phyloP scores from a whole-genome alignment of 2,329 filamentous ascomycete species.

The Helotiales sp. region DNA sequence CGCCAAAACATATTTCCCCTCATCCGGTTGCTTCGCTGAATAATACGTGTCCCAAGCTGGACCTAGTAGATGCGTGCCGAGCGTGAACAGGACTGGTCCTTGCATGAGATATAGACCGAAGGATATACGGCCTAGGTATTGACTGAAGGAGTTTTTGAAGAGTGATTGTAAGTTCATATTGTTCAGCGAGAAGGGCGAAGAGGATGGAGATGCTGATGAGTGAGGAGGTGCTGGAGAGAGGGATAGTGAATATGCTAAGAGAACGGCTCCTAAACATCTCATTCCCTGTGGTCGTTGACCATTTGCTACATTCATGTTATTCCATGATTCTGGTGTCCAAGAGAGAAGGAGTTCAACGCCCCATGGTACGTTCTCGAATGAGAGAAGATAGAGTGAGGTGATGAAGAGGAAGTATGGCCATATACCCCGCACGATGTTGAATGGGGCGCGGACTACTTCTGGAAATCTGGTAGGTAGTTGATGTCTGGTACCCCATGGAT shows the following conservation, averaged over 20 bases:
- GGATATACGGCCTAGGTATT: conserved; percentile 9
- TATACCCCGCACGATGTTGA: background rate
- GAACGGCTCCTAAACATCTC: conserved; percentile 3
- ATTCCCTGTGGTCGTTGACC: background rate
- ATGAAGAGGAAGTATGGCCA: conserved; percentile 4
- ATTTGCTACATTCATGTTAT: background rate
- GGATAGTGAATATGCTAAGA: conserved; percentile 3
- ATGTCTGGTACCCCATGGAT: no score
- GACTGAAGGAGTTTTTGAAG: conserved; percentile 7
- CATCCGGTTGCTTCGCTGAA: background rate
- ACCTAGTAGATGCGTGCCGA: conserved; percentile 4
- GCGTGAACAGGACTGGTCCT: conserved; percentile 9
- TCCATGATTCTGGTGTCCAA: background rate
- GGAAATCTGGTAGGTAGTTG: background rate
- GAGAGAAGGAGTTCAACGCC: background rate
- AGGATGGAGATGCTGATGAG: background rate
- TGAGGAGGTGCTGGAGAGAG: background rate
- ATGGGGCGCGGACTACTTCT: background rate
- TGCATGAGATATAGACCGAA: conserved; percentile 13
- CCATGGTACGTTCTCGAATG: conserved; percentile 2
- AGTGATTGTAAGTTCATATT: background rate
- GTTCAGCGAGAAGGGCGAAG: background rate
- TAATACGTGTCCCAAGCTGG: background rate
- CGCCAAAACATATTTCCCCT: background rate
- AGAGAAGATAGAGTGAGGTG: conserved; percentile 7